Evolutionary conservation across 495 filamentous ascomycete species (phyloP).

Genomic region (Xylaria flabelliformis): DNA sequence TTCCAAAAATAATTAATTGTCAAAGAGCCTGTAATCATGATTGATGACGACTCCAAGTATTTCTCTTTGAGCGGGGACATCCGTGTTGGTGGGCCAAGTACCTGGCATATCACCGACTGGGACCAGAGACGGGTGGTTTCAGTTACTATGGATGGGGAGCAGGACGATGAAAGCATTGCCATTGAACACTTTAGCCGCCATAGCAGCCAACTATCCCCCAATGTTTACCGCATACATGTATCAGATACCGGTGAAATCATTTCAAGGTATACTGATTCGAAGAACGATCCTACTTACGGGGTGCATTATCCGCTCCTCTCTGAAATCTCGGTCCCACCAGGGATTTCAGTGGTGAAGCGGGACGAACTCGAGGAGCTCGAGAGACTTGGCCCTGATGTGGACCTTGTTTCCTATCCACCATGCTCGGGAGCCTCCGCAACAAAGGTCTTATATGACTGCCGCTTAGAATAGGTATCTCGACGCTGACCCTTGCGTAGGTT

Average conservation of each 20-base stretch:
- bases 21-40: constrained; percentile 25
- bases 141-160: constrained; percentile 35
- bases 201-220: constrained; percentile 1
- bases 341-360: not conserved
- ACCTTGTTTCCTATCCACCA: constrained; percentile 1
- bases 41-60: constrained; percentile 29
- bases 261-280: not conserved
- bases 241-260: constrained; percentile 7
- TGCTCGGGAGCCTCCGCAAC: not conserved
- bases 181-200: constrained; percentile 30
- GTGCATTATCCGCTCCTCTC: constrained; percentile 11
- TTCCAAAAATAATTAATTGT: not conserved
- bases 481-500: not conserved
- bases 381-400: not conserved
- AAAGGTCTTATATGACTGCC: constrained; percentile 2
- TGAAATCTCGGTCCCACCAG: not conserved
- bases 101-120: constrained; percentile 34
- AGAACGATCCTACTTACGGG: constrained; percentile 5
- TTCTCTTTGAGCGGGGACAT: constrained; percentile 28
- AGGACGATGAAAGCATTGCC: constrained; percentile 28
- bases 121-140: constrained; percentile 33
- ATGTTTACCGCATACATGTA: not conserved
- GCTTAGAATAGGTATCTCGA: not conserved
- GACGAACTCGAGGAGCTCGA: constrained; percentile 10
- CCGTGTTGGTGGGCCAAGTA: constrained; percentile 32